Evolutionary conservation across 1,284 basidiomycete genomes (phyloP), one percentile per base, ranked within the genome.

Genomic region (Sanghuangporus sanghuang): DNA sequence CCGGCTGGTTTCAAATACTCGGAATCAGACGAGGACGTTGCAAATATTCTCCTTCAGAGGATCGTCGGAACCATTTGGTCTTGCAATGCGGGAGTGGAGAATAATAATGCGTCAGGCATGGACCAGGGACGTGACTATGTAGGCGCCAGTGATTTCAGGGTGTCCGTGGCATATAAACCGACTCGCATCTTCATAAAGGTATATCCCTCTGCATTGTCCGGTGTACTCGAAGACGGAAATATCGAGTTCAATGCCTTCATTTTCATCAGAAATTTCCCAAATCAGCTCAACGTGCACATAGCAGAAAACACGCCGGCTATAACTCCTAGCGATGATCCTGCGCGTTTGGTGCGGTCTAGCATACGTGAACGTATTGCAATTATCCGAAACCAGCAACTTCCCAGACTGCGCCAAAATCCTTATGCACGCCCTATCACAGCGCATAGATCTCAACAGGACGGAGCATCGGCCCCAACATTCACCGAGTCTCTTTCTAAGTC

Each of bases 1-100:
- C 21, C 35, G 3, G 59, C 50, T 18, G 16, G 32, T 38, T 35
- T 32, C 6, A 14, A 54, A 7, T 54, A 35, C n/a, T 4, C 14
- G 6, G 16, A 8, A 4, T 16, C 4, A 16, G 12, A 52, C 6
- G 59, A 61, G 36, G 59, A 61, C 14, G 39, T 14, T 23, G 32
- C 59, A 23, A 61, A 61, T 32, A 61, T 16, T 16, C 59, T 61
- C 9, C 42, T 53, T 9, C 59, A 61, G 48, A 48, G 59, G 5
- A 38, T 61, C 6, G 18, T 42, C 16, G 12, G 36, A 21, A 14
- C 54, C 16, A 50, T 61, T 2, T 40, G 49, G 49, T 48, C 59
- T 6, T 35, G 27, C 14, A 23, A n/a, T 11, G 12, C 27, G n/a
- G 55, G n/a, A 8, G n/a, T 42, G 9, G 55, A 57, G 21, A 57